Evolutionary conservation across 2,329 filamentous ascomycete genomes (phyloP).

Genomic region (Curvularia verruculosa): DNA sequence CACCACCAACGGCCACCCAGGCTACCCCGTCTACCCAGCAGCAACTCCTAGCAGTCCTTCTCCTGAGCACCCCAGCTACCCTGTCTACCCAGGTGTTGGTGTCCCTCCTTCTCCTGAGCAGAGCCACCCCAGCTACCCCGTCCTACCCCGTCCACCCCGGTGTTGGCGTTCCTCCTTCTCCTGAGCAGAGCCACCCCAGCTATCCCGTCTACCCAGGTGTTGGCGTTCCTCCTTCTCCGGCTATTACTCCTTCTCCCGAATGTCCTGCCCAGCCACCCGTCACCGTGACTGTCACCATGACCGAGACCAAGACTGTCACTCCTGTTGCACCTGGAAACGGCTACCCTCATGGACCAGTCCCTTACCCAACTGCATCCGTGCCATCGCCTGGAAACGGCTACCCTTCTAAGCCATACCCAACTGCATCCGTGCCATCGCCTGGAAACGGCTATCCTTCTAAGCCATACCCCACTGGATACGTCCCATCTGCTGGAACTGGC

Average conservation of each 20-base stretch:
- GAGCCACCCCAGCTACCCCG: slow-evolving; percentile 3
- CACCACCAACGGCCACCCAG: not conserved
- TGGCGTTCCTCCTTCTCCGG: not conserved
- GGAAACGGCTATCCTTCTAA: no score
- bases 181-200: not conserved
- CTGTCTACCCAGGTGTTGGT: slow-evolving; percentile 8
- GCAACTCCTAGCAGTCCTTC: not conserved
- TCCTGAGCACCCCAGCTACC: not conserved
- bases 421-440: slow-evolving; percentile 32
- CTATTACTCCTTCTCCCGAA: slow-evolving; percentile 14
- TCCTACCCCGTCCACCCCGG: slow-evolving; percentile 11
- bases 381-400: slow-evolving; percentile 17
- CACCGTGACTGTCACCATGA: slow-evolving; percentile 35
- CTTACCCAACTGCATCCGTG: slow-evolving; percentile 11
- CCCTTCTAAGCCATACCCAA: slow-evolving; percentile 8
- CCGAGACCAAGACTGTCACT: slow-evolving; percentile 30
- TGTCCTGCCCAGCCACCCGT: slow-evolving; percentile 39
- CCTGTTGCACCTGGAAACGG: slow-evolving; percentile 24
- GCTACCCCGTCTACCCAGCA: slow-evolving; percentile 9
- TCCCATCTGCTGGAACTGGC: slow-evolving; percentile 25
- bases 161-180: not conserved
- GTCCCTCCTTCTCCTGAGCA: not conserved
- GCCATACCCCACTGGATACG: slow-evolving; percentile 18
- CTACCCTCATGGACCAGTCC: slow-evolving; percentile 14
- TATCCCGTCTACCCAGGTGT: slow-evolving; percentile 13